Conservation (phyloP, 106 monocot genomes). For the Agapanthus africanus region DNA sequence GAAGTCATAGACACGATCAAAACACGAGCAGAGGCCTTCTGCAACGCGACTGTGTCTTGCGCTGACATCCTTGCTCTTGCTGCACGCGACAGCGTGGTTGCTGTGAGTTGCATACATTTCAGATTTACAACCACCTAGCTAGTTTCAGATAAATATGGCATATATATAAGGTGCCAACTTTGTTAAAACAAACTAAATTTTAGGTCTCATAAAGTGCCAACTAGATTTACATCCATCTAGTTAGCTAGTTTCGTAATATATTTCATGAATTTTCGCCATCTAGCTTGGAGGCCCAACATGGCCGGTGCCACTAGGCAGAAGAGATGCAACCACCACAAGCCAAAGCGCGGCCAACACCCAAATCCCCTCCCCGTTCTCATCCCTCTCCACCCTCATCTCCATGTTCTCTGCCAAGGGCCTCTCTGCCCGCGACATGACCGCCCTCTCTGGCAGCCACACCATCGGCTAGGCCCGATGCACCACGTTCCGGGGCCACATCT, state of each 20-base stretch:
- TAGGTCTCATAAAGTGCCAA: neutral
- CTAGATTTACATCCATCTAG: too few species aligned
- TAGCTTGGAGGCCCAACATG: conserved; percentile 30
- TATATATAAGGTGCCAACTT: neutral
- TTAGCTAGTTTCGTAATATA: too few species aligned
- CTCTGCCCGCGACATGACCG: conserved; percentile 28
- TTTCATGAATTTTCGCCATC: too few species aligned
- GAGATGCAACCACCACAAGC: conserved; percentile 28
- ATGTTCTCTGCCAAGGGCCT: conserved; percentile 19
- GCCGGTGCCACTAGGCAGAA: conserved; percentile 22
- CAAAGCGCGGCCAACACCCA: conserved; percentile 13
- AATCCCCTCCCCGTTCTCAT: conserved; percentile 17
- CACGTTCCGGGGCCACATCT: conserved; percentile 20
- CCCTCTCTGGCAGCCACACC: conserved; percentile 42
- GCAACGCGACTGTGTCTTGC: conserved; percentile 35
- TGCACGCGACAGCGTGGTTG: conserved; percentile 24
- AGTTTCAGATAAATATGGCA: neutral
- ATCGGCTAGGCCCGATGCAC: conserved; percentile 30
- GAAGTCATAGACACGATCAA: conserved; percentile 44
- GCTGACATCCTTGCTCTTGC: conserved; percentile 46
- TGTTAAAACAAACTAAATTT: neutral
- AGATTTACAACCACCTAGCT: too few species aligned
- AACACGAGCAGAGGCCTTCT: conserved; percentile 15
- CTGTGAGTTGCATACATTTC: conserved; percentile 17
- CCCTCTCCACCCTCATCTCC: conserved; percentile 19